These are phyloP conservation scores for Claviceps sp. DNA, from an alignment of 2,329 filamentous ascomycete species.

Conservation along the genomic window DNA sequence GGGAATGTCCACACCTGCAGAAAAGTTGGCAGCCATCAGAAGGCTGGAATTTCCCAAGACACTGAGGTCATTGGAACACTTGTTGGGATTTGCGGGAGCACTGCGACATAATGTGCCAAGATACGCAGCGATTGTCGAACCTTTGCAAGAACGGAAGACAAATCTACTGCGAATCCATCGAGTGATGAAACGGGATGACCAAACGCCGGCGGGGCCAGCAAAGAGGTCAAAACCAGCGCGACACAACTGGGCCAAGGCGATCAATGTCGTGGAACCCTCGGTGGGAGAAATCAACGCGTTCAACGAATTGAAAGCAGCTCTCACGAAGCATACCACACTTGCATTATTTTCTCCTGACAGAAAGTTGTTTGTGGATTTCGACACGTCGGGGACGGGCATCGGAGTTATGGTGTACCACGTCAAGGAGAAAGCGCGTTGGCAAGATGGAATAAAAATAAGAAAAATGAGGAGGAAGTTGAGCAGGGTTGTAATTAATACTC, in stretches of 20 bases:
- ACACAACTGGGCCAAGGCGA: neutral
- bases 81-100: too few species aligned
- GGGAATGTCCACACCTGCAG: too few species aligned
- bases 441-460: too few species aligned
- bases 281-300: neutral
- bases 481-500: too few species aligned
- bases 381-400: neutral
- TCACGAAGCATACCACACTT: neutral
- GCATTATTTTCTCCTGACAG: neutral
- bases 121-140: too few species aligned
- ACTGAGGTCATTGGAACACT: too few species aligned
- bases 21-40: too few species aligned
- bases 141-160: too few species aligned
- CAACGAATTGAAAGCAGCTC: neutral
- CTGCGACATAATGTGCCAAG: too few species aligned
- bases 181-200: neutral
- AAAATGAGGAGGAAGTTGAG: too few species aligned
- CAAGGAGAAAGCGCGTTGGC: neutral
- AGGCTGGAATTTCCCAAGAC: too few species aligned
- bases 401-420: neutral
- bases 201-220: too few species aligned
- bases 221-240: neutral
- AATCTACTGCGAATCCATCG: neutral
- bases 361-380: neutral
- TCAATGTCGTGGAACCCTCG: neutral